Percentiles rank a stretch among this genome's conserved stretches.
Evolutionary conservation across 2,329 filamentous ascomycete species (phyloP).

Genomic region (Colletotrichum tabaci): DNA sequence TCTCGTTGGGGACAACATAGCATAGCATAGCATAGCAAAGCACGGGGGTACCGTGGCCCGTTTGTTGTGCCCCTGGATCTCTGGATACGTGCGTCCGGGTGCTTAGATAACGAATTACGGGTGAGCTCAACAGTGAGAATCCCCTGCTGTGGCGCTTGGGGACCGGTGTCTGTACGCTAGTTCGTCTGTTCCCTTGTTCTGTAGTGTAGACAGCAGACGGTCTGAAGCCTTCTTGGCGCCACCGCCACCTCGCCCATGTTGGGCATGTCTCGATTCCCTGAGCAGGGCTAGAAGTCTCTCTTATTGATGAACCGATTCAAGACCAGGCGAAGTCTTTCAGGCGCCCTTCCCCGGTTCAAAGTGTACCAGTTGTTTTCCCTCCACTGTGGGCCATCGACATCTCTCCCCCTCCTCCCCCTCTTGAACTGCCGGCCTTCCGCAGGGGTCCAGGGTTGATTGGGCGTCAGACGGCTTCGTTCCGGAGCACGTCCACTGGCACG

Average conservation of each 20-base stretch:
- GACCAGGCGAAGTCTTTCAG: neutral
- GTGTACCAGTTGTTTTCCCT: neutral
- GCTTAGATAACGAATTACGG: constrained; percentile 19
- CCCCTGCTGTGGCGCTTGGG: constrained; percentile 1
- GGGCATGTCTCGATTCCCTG: constrained; percentile 1
- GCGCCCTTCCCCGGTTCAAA: neutral
- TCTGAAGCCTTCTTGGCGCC: neutral
- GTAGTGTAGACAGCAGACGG: too few species aligned
- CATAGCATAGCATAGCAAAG: constrained; percentile 15
- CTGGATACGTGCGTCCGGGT: neutral
- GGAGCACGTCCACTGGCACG: constrained; percentile 35
- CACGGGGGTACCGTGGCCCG: neutral
- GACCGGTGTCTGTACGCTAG: neutral
- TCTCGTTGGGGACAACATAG: constrained; percentile 25
- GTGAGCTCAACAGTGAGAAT: neutral
- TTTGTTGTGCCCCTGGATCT: neutral
- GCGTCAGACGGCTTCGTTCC: constrained; percentile 20
- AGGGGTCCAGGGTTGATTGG: constrained; percentile 29
- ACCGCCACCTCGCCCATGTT: constrained; percentile 1
- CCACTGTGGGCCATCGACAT: neutral
- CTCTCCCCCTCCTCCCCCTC: neutral
- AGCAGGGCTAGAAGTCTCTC: neutral
- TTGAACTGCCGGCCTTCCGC: constrained; percentile 30
- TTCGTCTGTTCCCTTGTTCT: too few species aligned
- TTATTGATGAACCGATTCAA: neutral